Percentiles rank a stretch among this genome's conserved stretches.
These are phyloP conservation scores for Tribonema minus DNA, from an alignment of 108 stramenopile species.

Conservation along the genomic window DNA sequence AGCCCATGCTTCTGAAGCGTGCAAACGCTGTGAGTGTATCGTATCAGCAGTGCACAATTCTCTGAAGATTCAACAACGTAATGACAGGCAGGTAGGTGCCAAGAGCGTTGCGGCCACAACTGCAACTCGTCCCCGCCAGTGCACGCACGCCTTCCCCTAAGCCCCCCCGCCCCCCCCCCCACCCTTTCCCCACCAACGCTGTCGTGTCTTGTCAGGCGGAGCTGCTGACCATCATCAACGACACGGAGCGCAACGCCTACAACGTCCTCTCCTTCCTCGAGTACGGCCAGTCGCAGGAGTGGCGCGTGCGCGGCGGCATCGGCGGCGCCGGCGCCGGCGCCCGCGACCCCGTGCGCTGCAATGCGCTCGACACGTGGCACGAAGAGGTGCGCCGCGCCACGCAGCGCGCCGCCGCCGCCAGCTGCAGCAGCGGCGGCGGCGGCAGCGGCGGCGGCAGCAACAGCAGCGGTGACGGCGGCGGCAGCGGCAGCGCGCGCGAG, in stretches of 20 bases:
- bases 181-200: too few relatives aligned
- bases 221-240: constrained; percentile 45
- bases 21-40: too few relatives aligned
- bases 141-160: too few relatives aligned
- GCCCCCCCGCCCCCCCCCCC: too few relatives aligned
- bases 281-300: constrained; percentile 1
- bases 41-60: too few relatives aligned
- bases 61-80: too few relatives aligned
- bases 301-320: not conserved
- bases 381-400: not conserved
- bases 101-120: too few relatives aligned
- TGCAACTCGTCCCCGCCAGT: too few relatives aligned
- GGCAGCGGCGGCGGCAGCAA: not conserved
- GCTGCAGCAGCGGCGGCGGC: not conserved
- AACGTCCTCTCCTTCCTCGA: constrained; percentile 31
- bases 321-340: not conserved
- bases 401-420: not conserved
- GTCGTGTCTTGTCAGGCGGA: constrained; percentile 3
- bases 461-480: not conserved
- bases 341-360: not conserved
- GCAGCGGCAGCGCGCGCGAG: not conserved
- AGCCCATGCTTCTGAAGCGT: too few relatives aligned
- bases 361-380: not conserved
- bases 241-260: constrained; percentile 27
- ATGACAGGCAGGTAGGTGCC: too few relatives aligned